A percentile compares a stretch with the other conserved stretches of the same genome.
phyloP scores from a whole-genome alignment of 208 protist species.

The Leishmania braziliensis region DNA sequence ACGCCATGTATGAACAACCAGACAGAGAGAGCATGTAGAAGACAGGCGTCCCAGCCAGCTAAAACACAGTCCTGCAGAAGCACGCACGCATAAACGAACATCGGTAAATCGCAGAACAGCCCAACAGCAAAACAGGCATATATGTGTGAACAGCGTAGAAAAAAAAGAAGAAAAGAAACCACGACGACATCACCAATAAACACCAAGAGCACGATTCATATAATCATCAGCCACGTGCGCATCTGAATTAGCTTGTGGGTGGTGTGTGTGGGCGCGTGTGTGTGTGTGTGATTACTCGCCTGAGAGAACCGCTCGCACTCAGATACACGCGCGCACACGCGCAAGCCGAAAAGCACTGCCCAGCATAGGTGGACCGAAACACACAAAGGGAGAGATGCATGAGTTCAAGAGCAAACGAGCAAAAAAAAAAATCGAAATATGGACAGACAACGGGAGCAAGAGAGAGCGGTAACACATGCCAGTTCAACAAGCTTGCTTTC shows the following conservation, averaged over 20 bases:
- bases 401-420: not conserved
- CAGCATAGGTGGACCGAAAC: not conserved
- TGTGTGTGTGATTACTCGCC: not conserved
- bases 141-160: not conserved
- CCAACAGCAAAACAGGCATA: not conserved
- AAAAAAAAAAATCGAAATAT: not conserved
- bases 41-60: not conserved
- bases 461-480: not conserved
- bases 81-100: not conserved
- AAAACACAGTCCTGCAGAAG: not conserved
- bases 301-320: not conserved
- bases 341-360: not conserved
- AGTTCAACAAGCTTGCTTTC: not conserved
- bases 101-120: not conserved
- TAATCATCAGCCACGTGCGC: not conserved
- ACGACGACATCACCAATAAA: not conserved
- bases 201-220: not conserved
- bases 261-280: not conserved
- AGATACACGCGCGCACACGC: not conserved
- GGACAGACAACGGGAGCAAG: not conserved
- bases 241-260: not conserved
- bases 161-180: not conserved
- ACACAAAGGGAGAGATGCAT: not conserved
- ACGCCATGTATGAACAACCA: not conserved
- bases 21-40: not conserved